Evolutionary conservation across 2,329 filamentous ascomycete species (phyloP).

Genomic region (Metarhizium sp.): DNA sequence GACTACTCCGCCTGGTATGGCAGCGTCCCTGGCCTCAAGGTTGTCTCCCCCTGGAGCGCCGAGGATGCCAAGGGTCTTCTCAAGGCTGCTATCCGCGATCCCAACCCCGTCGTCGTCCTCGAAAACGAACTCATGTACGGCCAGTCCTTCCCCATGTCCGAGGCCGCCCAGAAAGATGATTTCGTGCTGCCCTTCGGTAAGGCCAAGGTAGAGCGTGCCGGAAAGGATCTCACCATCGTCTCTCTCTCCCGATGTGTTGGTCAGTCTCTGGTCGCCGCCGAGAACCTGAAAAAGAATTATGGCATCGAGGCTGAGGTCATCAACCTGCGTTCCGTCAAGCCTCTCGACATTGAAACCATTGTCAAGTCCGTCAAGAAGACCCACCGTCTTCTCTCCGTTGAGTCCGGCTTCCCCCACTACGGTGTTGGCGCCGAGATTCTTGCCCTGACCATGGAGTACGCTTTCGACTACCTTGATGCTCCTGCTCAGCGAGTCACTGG

Average conservation of each 20-base stretch:
- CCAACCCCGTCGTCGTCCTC: conserved; percentile 88
- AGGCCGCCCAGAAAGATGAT: conserved; percentile 89
- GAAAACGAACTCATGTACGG: conserved; percentile 92
- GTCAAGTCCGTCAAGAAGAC: conserved; percentile 99
- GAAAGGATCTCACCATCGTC: conserved; percentile 94
- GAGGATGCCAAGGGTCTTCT: conserved; percentile 97
- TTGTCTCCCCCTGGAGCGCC: conserved; percentile 89
- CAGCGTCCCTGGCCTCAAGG: conserved; percentile 94
- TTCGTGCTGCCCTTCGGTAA: conserved; percentile 97
- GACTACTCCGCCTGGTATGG: conserved; percentile 99
- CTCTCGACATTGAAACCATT: conserved; percentile 89
- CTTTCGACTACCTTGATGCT: conserved; percentile 92
- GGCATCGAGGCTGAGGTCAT: conserved; percentile 93
- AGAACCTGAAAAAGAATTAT: conserved; percentile 91
- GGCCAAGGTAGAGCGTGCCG: conserved; percentile 94
- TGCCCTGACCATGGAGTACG: conserved; percentile 93
- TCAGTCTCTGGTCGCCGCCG: conserved; percentile 78
- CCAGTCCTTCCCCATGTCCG: conserved; percentile 92
- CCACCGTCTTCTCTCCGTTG: conserved; percentile 78
- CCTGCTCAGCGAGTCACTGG: conserved; percentile 91
- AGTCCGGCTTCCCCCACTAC: conserved; percentile 93
- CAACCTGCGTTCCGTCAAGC: conserved; percentile 97
- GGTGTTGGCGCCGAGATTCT: conserved; percentile 90
- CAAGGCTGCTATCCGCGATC: conserved; percentile 96
- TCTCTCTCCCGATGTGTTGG: conserved; percentile 92